Evolutionary conservation across 257 asterid species (phyloP).

Genomic region (Dorcoceras hygrometricum): DNA sequence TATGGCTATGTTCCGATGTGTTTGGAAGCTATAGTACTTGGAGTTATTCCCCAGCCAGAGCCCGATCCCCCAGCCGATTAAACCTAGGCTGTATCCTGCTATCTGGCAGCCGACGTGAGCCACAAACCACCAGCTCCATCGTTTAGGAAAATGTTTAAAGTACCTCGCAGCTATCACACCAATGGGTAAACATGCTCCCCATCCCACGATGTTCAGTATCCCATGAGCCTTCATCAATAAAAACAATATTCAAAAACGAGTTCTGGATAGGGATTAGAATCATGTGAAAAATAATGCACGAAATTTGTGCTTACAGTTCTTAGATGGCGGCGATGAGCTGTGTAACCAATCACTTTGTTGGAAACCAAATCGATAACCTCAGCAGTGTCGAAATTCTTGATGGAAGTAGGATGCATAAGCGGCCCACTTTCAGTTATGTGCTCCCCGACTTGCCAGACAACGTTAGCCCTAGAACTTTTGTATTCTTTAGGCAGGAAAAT

Average conservation of each 20-base stretch:
- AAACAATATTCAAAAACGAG: not conserved
- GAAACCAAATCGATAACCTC: conserved; percentile 39
- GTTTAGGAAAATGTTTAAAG: conserved; percentile 26
- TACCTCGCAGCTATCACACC: conserved; percentile 60
- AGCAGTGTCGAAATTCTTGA: conserved; percentile 33
- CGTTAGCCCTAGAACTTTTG: conserved; percentile 22
- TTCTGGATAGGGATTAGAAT: not conserved
- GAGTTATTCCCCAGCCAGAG: conserved; percentile 48
- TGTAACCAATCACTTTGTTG: not conserved
- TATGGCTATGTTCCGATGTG: conserved; percentile 37
- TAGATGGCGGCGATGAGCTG: conserved; percentile 13
- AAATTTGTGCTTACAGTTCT: conserved; percentile 36
- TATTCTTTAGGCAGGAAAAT: conserved; percentile 35
- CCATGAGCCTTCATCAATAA: conserved; percentile 50
- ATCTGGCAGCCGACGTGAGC: conserved; percentile 43
- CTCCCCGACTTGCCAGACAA: conserved; percentile 59
- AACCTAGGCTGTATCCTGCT: conserved; percentile 44
- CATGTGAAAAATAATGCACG: not conserved
- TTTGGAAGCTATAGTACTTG: conserved; percentile 30
- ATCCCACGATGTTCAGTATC: conserved; percentile 51
- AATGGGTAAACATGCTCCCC: conserved; percentile 57
- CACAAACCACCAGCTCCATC: conserved; percentile 15
- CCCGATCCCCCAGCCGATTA: conserved; percentile 48
- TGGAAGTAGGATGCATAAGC: conserved; percentile 34
- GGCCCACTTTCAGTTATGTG: conserved; percentile 24